Conservation (phyloP, 2,329 filamentous ascomycete genomes). For the Exutisphaerella laricina region DNA sequence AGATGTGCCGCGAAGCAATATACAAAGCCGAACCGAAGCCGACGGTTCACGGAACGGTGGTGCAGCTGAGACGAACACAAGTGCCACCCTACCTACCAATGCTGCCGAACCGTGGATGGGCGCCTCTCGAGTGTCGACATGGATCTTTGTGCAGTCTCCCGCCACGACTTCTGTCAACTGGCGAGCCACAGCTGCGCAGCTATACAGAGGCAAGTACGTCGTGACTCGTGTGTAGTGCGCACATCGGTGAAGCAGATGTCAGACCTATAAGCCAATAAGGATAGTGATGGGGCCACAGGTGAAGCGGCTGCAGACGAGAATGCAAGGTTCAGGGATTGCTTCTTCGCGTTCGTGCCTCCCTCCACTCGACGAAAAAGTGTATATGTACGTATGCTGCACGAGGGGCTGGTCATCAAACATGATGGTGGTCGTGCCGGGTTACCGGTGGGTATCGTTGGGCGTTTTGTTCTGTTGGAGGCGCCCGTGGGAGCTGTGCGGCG, state of each 20-base stretch:
- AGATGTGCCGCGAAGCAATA: not conserved
- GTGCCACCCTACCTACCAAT: not conserved
- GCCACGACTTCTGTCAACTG: not conserved
- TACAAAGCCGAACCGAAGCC: not conserved
- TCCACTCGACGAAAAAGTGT: too few relatives aligned
- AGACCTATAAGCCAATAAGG: too few relatives aligned
- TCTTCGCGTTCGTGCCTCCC: too few relatives aligned
- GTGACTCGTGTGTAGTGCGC: not conserved
- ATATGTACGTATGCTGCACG: too few relatives aligned
- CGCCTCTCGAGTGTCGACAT: not conserved
- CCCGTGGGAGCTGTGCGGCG: too few relatives aligned
- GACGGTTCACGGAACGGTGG: not conserved
- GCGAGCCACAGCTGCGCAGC: not conserved
- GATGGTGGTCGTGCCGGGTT: too few relatives aligned
- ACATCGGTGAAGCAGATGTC: not conserved
- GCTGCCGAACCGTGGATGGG: not conserved
- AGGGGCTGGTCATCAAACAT: too few relatives aligned
- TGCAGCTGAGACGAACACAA: not conserved
- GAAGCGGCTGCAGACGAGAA: too few relatives aligned
- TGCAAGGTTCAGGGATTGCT: too few relatives aligned
- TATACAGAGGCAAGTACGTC: not conserved
- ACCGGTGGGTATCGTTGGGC: too few relatives aligned
- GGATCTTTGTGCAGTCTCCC: not conserved
- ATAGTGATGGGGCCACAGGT: too few relatives aligned
- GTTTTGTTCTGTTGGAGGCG: too few relatives aligned